These are phyloP conservation scores for Tubosaeta sp. DNA, from an alignment of 768 basidiomycete genomes.

Conservation along the genomic window DNA sequence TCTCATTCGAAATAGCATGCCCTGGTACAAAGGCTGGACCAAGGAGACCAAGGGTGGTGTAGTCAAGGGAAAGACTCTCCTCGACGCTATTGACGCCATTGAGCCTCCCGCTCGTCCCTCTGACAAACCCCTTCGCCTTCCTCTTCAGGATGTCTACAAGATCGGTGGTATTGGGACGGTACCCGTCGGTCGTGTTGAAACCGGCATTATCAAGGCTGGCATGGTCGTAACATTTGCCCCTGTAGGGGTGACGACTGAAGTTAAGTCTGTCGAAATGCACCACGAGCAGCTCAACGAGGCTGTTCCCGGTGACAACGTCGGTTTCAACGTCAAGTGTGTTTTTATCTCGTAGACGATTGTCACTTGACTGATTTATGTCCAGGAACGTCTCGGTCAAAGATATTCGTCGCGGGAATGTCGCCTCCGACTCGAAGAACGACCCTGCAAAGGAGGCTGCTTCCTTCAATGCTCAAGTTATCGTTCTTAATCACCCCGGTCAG, in stretches of 20 bases:
- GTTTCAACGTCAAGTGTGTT: conserved; percentile 93
- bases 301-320: conserved; percentile 97
- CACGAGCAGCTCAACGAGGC: conserved; percentile 97
- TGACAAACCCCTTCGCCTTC: conserved; percentile 99
- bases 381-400: conserved; percentile 99
- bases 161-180: conserved; percentile 99
- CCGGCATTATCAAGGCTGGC: conserved; percentile 99
- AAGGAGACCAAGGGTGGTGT: conserved; percentile 93
- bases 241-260: conserved; percentile 98
- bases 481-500: conserved; percentile 99
- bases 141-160: conserved; percentile 99
- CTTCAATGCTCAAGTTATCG: conserved; percentile 99
- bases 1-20: conserved; percentile 60
- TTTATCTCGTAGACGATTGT: conserved; percentile 3
- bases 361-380: conserved; percentile 7
- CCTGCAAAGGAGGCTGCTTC: conserved; percentile 99
- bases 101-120: conserved; percentile 95
- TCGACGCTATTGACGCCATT: conserved; percentile 99
- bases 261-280: conserved; percentile 99
- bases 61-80: conserved; percentile 97
- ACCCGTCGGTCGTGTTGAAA: conserved; percentile 99
- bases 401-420: conserved; percentile 99
- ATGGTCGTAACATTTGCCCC: conserved; percentile 99
- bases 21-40: conserved; percentile 99
- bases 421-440: conserved; percentile 99